Base-by-base conservation (phyloP, 1,284 basidiomycete genomes). In the Neolentinus lepideus region DNA sequence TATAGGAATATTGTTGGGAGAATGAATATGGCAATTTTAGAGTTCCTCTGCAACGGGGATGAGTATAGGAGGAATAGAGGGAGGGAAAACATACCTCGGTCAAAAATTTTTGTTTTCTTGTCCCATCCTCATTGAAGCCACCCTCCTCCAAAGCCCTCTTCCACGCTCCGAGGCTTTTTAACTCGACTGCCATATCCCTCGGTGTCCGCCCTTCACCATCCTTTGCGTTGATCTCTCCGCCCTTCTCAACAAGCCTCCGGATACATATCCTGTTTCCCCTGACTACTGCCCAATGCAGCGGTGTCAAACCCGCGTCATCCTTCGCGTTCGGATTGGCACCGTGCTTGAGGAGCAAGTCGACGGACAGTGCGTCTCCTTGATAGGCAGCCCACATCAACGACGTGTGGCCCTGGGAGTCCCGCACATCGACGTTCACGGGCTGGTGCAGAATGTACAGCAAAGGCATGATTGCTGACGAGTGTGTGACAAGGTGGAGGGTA, bases 341-440 rank as follows among this genome's bases (percentile, higher is more conserved):
- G 62, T 96, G 92, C 56, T 88, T 84, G 54, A 99, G 79, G 19
- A 99, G 73, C 31, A 99, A 72, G 60, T 98, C 93, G 1, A 99
- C 93, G 0, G 91, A 94, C 22, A 99, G 82, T 1, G 93, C 94
- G 65, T 99, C 97, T 47, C 96, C 96, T 69, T 99, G 97, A 72
- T 98, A 99, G 2, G 94, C 93, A 1, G 97, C 97, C 97, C 97
- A 99, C 92, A 98, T 98, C 54, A 99, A 79, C 0, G 92, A 81
- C 0, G 96, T 98, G 66, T 99, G 97, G 0, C 96, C 96, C 65
- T 94, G 91, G 1, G 85, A 76, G 69, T 99, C 97, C 46, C 85
- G 80, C 46, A 88, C 88, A 67, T 97, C 94, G 53, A 96, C 87
- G 33, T 84, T 86, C 59, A 97, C 82, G 1, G 93, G 91, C 62